Evolutionary conservation across 164 flowering plant genomes (phyloP), one percentile per base, ranked within the genome.

Genomic region (Liriodendron chinense): DNA sequence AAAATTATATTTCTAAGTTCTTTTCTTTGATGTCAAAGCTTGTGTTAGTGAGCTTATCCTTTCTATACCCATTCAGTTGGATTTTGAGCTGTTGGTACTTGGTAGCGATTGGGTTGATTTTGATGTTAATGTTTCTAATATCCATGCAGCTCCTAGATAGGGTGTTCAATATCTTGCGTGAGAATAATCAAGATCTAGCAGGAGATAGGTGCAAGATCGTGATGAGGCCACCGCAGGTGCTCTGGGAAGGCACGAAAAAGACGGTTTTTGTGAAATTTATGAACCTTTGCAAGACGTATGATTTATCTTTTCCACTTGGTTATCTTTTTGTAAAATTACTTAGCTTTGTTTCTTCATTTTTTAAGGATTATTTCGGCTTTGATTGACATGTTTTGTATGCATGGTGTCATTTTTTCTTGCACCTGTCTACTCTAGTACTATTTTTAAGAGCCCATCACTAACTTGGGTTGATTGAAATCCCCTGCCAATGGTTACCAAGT

Each of bases 141-240:
- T 24, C 26, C 7, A 26, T 85, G 78, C 93, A 94, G 97, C 94
- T 94, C 72, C 82, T 89, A 26, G 93, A 90, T 59, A 80, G 98
- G 68, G 99, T 95, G 14, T 93, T 95, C 78, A 91, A 87, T 78
- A 92, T 92, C 67, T 88, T 95, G 43, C 92, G 97, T 12, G 97
- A 92, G 88, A 92, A 96, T 75, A 96, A 96, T 80, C 99, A 98
- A 22, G 99, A 96, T 83, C 98, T 96, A 80, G 98, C 98, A 3
- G 99, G 98, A 73, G 99, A 94, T 78, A 87, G 99, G 79, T 92
- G 97, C 20, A 87, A 98, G 71, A 96, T 98, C 20, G 98, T 96
- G 69, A 94, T 96, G 98, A 91, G 98, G 85, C 99, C 98, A 61
- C 99, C 99, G 47, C 98, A 96, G 81, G 99, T 96, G 74, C 93